Evolutionary conservation across 352 stramenopile species (phyloP), one percentile per base, ranked within the genome.

Genomic region (Globisporangium emineosum): DNA sequence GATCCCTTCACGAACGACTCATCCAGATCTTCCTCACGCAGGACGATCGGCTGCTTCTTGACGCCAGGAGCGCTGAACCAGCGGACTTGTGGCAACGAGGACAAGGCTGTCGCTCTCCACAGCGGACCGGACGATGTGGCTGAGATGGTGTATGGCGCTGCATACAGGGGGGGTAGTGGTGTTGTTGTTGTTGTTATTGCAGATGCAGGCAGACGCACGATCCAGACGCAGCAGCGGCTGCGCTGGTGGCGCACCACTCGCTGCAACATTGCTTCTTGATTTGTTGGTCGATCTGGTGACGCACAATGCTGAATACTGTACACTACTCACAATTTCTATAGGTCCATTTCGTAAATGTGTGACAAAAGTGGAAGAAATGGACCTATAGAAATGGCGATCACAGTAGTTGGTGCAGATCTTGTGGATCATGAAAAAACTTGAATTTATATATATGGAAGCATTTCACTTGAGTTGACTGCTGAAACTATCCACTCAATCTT

Each of bases 1-100:
- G 82, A 94, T 32, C 88, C 88, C 77, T 96, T 94, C 27, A 93
- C 84, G 68, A 94, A 96, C 27, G 75, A 87, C 67, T 96, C 88
- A 10, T 78, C 65, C 49, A 96, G 60, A 30, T 96, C 88, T 21
- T 79, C 75, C 64, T 94, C 84, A 1, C 70, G 69, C 58, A 93
- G 64, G 33, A 66, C 60, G 12, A 90, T 67, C 3, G 73, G 62
- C 6, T 66, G 37, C 57, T 63, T 64, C 53, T 57, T 57, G 54
- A 4, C 5, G 13, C 35, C 15, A 23, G 42, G 5, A 5, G 53
- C 15, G 47, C 47, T 64, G n/a, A 50, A 40, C 47, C 58, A 64
- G 10, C 58, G 47, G n/a, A 40, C 33, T 17, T 21, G 32, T 13
- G 5, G 45, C 30, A 57, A n/a, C 7, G 23, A 7, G 9, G 43